Evolutionary conservation across 495 filamentous ascomycete species (phyloP), one percentile per base, ranked within the genome.

Genomic region (Ramalina peruviana): DNA sequence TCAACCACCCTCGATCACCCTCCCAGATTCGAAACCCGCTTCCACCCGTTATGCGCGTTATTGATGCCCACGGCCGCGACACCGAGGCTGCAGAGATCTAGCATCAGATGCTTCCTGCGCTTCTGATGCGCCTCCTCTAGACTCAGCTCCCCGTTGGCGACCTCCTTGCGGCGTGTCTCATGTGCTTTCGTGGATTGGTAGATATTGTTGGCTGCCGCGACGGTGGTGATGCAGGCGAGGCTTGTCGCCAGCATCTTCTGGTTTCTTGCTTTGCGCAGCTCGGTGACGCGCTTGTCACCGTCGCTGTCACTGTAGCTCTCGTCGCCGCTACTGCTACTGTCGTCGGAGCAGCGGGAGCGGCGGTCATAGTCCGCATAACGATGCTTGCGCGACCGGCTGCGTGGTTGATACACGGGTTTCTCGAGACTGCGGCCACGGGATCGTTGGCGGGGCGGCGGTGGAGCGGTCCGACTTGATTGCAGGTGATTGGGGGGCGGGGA

Each of bases 141-240:
- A 3, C 20, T 43, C 13, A 59, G 44, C 27, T 48, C 36, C 13
- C 54, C 54, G n/a, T 44, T 23, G 13, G 48, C 39, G 11, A 53
- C 13, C 26, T 51, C 25, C 25, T 40, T 43, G 16, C 19, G 38
- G n/a, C 56, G 54, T 4, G 43, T 27, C 19, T 53, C 42, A 38
- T 59, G 54, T 11, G 56, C 56, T 19, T 57, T 57, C 1, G 46
- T 46, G 16, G 54, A 46, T 25, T 59, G 56, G 16, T 57, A 57
- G 25, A 59, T 47, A 15, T 54, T 57, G 38, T 59, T 59, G 6
- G 27, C 46, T 4, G 56, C 56, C 9, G 50, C 50, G 15, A 59
- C 11, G 23, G 50, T 54, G 7, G 56, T 56, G 36, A 59, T 25
- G 27, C 50, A 50, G 15, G 56, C 56, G 41, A 59, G 38, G 23